These are phyloP conservation scores for Plasmodium berghei DNA, from an alignment of 169 alveolate species.

Conservation along the genomic window DNA sequence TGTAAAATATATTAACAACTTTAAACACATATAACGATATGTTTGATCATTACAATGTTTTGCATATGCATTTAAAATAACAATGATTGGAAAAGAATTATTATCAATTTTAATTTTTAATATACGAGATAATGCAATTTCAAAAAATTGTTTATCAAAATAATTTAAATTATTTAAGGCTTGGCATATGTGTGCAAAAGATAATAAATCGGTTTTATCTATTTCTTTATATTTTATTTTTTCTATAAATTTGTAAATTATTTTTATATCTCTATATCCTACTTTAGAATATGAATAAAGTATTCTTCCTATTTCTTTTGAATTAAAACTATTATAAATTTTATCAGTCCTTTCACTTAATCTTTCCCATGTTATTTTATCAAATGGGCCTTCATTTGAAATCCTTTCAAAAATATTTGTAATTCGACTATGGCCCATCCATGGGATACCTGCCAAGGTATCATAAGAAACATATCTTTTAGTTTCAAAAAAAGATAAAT, in stretches of 20 bases:
- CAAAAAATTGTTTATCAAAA: conserved; percentile 46
- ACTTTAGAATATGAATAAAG: conserved; percentile 57
- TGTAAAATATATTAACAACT: conserved; percentile 30
- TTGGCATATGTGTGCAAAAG: conserved; percentile 60
- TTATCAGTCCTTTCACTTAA: conserved; percentile 56
- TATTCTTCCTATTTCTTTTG: conserved; percentile 71
- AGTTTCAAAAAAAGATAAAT: not conserved
- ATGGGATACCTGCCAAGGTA: conserved; percentile 70
- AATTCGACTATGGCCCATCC: conserved; percentile 76
- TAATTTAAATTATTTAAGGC: conserved; percentile 62
- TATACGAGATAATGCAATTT: conserved; percentile 5
- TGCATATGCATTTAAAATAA: conserved; percentile 49
- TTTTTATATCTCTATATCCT: conserved; percentile 57
- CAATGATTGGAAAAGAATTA: conserved; percentile 46
- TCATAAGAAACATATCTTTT: conserved; percentile 55
- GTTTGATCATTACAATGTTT: conserved; percentile 50
- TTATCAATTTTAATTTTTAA: conserved; percentile 4
- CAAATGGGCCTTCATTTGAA: conserved; percentile 68
- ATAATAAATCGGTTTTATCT: conserved; percentile 32
- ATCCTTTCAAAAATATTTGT: conserved; percentile 57
- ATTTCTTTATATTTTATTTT: conserved; percentile 45
- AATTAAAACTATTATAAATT: conserved; percentile 33
- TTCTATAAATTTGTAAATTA: conserved; percentile 58
- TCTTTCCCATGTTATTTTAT: conserved; percentile 66
- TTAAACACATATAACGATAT: conserved; percentile 16